Base-by-base conservation (phyloP, 805 yeast genomes). In the Kregervanrija fluxuum region DNA sequence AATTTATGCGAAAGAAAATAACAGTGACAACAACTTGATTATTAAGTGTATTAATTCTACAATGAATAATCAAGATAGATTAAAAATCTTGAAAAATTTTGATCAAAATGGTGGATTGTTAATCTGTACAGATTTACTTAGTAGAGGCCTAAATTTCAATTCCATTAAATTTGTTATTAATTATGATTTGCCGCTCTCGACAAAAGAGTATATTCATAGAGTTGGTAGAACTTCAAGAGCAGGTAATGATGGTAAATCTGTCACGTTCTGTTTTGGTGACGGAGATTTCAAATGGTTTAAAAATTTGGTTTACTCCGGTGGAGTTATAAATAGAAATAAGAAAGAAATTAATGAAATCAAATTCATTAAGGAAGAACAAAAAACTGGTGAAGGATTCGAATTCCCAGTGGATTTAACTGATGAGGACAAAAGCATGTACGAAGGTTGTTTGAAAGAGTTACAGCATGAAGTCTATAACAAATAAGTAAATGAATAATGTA, bases 141-240 rank as follows among this genome's bases (percentile, higher is more conserved):
- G 97, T n/a, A 80, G 99, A 66, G 99, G 99, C 68, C 76, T 93
- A 41, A 96, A 91, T 65, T 73, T 93, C 38, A 65, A 73, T 12
- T 71, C 79, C 3, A 77, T 93, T 40, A 71, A 77, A 37, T 76
- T 79, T 49, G 96, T 93, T 11, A 68, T 93, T 42, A 93, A 93
- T 64, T 93, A 93, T 62, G 98, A 93, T 59, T 63, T 89, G 44
- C 99, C 99, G 16, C 72, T 78, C 22, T 84, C 96, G 1, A 74
- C 90, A 1, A 81, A 95, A 51, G 98, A 93, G 54, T 93, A 93
- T 54, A 88, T 93, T 28, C 99, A 93, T 65, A 76, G 99, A 56
- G 88, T 89, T 35, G 99, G 99, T 35, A 81, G 99, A 69, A 90
- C 98, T 0, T 97, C 98, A 2, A 79, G 99, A 66, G 99, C 99